phyloP scores from a whole-genome alignment of 805 yeast genomes.

The Wickerhamiella kazuoi region DNA sequence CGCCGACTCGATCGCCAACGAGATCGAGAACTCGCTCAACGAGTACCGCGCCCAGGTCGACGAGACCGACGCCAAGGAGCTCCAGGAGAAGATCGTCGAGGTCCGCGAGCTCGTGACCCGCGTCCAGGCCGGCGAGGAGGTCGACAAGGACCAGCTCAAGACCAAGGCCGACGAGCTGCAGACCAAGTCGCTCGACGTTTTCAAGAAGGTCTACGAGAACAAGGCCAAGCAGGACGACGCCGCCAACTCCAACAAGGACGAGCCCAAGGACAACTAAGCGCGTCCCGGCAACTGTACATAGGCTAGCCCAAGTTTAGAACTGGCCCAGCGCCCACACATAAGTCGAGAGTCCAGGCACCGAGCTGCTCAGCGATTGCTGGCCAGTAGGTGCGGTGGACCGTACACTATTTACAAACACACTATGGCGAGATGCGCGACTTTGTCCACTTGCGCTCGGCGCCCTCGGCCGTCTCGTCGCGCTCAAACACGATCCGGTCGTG shows the following conservation, averaged over 20 bases:
- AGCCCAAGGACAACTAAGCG: slow-evolving; percentile 7
- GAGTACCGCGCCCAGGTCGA: slow-evolving; percentile 57
- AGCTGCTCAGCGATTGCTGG: too few species aligned
- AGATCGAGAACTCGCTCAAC: slow-evolving; percentile 68
- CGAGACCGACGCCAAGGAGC: slow-evolving; percentile 37
- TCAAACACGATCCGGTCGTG: slow-evolving; percentile 74
- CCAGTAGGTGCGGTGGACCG: too few species aligned
- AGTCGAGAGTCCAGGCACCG: too few species aligned
- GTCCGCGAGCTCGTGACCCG: slow-evolving; percentile 64
- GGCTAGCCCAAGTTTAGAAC: too few species aligned
- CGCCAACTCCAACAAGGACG: background rate
- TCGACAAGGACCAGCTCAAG: slow-evolving; percentile 47
- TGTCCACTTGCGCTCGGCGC: slow-evolving; percentile 53
- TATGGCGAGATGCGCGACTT: slow-evolving; percentile 54
- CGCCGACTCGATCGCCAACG: slow-evolving; percentile 67
- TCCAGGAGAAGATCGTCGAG: slow-evolving; percentile 37
- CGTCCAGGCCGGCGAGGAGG: slow-evolving; percentile 50
- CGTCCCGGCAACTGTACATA: background rate
- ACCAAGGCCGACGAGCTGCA: slow-evolving; percentile 71
- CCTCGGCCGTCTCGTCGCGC: slow-evolving; percentile 17
- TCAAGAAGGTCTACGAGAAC: slow-evolving; percentile 51
- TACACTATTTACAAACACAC: too few species aligned
- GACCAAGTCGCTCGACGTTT: slow-evolving; percentile 61
- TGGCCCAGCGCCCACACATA: too few species aligned
- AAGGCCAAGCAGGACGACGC: slow-evolving; percentile 19